phyloP scores from a whole-genome alignment of 1,284 basidiomycete genomes.

The Porodaedalea pini region DNA sequence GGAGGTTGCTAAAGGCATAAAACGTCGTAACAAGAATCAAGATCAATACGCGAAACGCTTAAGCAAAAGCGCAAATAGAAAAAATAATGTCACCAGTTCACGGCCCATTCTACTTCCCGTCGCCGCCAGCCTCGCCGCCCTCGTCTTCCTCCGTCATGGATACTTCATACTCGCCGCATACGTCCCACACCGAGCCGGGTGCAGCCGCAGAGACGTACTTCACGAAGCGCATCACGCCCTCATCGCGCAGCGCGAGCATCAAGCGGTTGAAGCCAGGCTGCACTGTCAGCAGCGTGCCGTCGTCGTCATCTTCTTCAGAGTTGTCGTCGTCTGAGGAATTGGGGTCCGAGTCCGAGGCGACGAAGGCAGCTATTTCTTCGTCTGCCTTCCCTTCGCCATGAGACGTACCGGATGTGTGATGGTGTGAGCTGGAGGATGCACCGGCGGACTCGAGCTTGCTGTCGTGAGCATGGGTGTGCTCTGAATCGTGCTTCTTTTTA shows the following conservation, averaged over 20 bases:
- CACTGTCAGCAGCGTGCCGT: slow-evolving; percentile 84
- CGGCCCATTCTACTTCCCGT: background rate
- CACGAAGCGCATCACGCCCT: slow-evolving; percentile 90
- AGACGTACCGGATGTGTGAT: too few species aligned
- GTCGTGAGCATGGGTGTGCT: slow-evolving; percentile 24
- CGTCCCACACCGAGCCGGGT: slow-evolving; percentile 85
- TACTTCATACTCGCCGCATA: slow-evolving; percentile 86
- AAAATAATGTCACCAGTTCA: too few species aligned
- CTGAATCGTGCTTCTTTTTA: slow-evolving; percentile 40
- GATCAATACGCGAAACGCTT: too few species aligned
- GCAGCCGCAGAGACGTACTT: slow-evolving; percentile 91
- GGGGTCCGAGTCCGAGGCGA: too few species aligned
- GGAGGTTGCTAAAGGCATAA: too few species aligned
- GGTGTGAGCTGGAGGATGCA: too few species aligned
- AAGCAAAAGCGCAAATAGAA: too few species aligned
- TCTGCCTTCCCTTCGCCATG: too few species aligned
- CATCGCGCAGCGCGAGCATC: slow-evolving; percentile 87
- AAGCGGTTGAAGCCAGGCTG: slow-evolving; percentile 91
- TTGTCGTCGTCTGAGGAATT: slow-evolving; percentile 3
- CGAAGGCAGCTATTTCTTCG: too few species aligned
- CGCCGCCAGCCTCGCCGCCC: background rate
- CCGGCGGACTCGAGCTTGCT: too few species aligned
- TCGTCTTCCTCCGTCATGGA: slow-evolving; percentile 26
- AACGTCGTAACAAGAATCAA: too few species aligned
- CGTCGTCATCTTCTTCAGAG: slow-evolving; percentile 60